phyloP scores from a whole-genome alignment of 306 rosid species.

The Luffa acutangula region DNA sequence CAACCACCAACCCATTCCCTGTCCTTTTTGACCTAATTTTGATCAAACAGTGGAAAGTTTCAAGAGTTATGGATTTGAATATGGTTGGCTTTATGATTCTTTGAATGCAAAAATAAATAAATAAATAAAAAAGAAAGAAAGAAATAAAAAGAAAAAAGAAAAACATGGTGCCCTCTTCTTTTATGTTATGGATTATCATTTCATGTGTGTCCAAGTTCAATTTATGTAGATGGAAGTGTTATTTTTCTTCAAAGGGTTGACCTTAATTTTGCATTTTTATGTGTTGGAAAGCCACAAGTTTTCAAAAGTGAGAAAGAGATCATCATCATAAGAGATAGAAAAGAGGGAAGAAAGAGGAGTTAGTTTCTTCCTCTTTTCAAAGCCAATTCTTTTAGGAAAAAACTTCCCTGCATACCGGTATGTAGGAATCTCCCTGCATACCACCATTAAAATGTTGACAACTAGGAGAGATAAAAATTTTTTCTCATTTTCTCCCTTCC shows the following conservation, averaged over 20 bases:
- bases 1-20: slow-evolving; percentile 12
- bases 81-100: background rate
- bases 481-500: no score
- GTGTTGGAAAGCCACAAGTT: background rate
- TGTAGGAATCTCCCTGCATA: no score
- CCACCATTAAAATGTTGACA: no score
- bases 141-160: background rate
- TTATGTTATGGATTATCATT: background rate
- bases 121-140: background rate
- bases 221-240: slow-evolving; percentile 1
- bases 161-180: background rate
- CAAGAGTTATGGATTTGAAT: background rate
- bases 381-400: background rate
- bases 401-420: no score
- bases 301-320: background rate
- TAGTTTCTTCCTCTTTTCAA: background rate
- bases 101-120: background rate
- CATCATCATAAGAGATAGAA: background rate
- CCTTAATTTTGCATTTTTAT: background rate
- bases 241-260: slow-evolving; percentile 4
- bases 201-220: slow-evolving; percentile 4
- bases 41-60: background rate
- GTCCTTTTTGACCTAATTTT: slow-evolving; percentile 2
- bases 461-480: no score
- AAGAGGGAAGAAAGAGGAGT: background rate